phyloP scores from a whole-genome alignment of 805 yeast species.

The Starmerella bombi region DNA sequence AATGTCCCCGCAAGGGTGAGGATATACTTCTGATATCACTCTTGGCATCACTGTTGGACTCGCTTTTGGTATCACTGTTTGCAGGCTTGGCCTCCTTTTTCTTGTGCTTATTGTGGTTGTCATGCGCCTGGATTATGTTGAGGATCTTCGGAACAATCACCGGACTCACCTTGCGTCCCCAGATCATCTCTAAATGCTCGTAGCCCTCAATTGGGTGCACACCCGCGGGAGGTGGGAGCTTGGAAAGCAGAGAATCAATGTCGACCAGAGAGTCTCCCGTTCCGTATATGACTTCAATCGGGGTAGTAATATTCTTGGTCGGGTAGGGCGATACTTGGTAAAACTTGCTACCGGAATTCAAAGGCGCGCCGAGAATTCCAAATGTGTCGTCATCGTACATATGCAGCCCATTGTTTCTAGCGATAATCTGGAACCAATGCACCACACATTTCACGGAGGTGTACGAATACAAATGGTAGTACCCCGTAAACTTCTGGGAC shows the following conservation, averaged over 20 bases:
- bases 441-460: constrained; percentile 86
- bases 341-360: constrained; percentile 27
- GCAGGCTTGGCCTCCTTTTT: no score
- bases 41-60: no score
- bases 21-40: no score
- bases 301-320: constrained; percentile 51
- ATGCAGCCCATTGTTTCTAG: constrained; percentile 54
- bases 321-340: constrained; percentile 49
- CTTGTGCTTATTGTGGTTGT: no score
- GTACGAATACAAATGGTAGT: constrained; percentile 78
- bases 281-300: constrained; percentile 71
- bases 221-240: constrained; percentile 52
- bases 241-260: constrained; percentile 55
- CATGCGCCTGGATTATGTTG: no score
- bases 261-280: constrained; percentile 73
- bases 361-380: constrained; percentile 16
- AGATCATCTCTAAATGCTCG: constrained; percentile 80
- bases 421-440: constrained; percentile 91
- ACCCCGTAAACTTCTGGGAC: constrained; percentile 64
- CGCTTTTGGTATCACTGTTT: no score
- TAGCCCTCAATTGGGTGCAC: constrained; percentile 38
- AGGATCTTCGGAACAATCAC: constrained; percentile 19
- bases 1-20: neutral
- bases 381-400: constrained; percentile 71
- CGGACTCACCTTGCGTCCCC: constrained; percentile 58